These are phyloP conservation scores for Colletotrichum acutatum DNA, from an alignment of 2,329 filamentous ascomycete species.

Conservation along the genomic window DNA sequence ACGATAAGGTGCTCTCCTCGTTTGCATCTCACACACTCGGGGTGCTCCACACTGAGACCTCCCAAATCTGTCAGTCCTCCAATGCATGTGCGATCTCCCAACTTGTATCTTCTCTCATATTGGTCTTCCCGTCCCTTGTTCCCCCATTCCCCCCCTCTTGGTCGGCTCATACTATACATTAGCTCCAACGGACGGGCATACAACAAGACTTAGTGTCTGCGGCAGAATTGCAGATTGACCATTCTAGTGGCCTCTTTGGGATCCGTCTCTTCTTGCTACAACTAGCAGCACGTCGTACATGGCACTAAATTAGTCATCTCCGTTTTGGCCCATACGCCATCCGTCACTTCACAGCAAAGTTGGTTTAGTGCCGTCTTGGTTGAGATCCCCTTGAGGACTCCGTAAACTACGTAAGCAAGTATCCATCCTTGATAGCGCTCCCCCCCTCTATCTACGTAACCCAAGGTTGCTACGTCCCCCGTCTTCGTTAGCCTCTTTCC, in stretches of 20 bases:
- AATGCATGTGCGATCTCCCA: neutral
- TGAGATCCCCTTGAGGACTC: neutral
- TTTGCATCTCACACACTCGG: neutral
- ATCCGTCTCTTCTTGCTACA: neutral
- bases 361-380: conserved; percentile 16
- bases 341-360: conserved; percentile 7
- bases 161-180: neutral
- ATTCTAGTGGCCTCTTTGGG: neutral
- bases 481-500: conserved; percentile 21
- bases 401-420: conserved; percentile 2
- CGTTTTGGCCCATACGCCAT: conserved; percentile 19
- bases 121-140: neutral
- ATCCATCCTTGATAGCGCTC: neutral
- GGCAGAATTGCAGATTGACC: conserved; percentile 29
- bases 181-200: conserved; percentile 18
- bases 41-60: neutral
- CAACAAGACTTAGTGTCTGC: conserved; percentile 4
- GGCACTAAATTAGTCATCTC: conserved; percentile 1
- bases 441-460: conserved; percentile 15
- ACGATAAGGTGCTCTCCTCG: neutral
- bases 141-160: neutral
- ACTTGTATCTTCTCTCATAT: neutral
- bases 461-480: neutral
- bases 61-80: neutral
- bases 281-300: neutral